Base-by-base conservation (phyloP, 495 filamentous ascomycete species). In the Penicillium turbatum region DNA sequence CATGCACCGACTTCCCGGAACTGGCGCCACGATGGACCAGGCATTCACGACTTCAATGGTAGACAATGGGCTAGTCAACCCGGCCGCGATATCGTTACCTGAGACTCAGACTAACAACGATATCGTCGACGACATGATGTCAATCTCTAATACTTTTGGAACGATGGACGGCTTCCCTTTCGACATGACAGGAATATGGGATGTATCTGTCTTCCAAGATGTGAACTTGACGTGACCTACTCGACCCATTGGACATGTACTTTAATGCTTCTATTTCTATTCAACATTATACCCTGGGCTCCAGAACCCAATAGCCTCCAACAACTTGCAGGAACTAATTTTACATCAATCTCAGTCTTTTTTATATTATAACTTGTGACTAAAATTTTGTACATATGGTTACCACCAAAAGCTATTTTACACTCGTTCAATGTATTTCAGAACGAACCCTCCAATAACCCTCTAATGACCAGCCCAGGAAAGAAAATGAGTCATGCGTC, bases 81-180 rank as follows among this genome's bases (percentile, higher is more conserved):
- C 72, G 24, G 72, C 73, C 5, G 68, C 69, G 5, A 77, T 77
- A 10, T 72, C 70, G 13, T 59, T 77, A 29, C 72, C 74, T 0
- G 74, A 77, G 51, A 77, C 74, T 6, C 71, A 74, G 57, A 76
- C 74, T 21, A 74, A 77, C 47, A 77, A 77, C 53, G 74, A 77
- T 48, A 77, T 77, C 34, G 74, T 77, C 4, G 74, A 77, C 35
- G 74, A 77, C 41, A 77, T 77, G 74, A 77, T 77, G 74, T 75
- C 72, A 4, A 77, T 77, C 21, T 76, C 74, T 0, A 72, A 72
- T 49, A 76, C 72, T 1, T 77, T 77, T 38, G 74, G 74, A 10
- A 77, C 74, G 1, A 76, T 77, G 72, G 74, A 77, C 51, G 74
- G 74, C 2, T 77, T 77, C 54, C 74, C 74, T 29, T 76, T 77